Evolutionary conservation across 192 early-diverging fungal species (phyloP), one percentile per base, ranked within the genome.

Genomic region (Coemansia sp.): DNA sequence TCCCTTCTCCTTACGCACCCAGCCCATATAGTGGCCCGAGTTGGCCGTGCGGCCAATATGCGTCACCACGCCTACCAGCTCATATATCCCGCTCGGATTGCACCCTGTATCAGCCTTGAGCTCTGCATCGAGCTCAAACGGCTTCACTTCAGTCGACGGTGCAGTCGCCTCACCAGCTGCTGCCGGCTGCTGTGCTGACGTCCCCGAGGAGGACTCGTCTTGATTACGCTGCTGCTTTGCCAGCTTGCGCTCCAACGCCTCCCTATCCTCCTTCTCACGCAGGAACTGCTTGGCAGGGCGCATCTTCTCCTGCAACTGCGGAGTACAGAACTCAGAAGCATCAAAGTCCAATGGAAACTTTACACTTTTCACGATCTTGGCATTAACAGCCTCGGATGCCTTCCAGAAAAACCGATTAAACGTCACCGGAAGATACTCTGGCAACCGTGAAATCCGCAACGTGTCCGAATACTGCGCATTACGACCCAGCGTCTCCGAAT

Each of bases 341-440:
- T 99, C 96, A 33, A 96, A 79, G 22, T 95, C 93, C 33, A 95
- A 83, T 15, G 97, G 96, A 68, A 94, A 98, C 70, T 93, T 91
- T 45, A 99, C 96, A 69, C 88, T 90, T 65, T 94, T 93, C 58
- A 97, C 72, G 74, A 99, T 98, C 74, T 99, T 99, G 13, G 94
- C 91, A 48, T 88, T 87, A 9, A 91, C 82, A 30, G 83, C 76
- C 59, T 91, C 90, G 8, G 84, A 70, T 0, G 87, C 70, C 63
- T 95, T 96, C 96, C 96, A 99, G 82, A 91, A 95, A 75, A 98
- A 97, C 17, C 97, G 87, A 34, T 95, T 89, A 75, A 95, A 99
- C 59, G 93, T 82, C 20, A 97, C 82, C 0, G 94, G 87, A 52
- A 99, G 69, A 70, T 99, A 99, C 15, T 81, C 68, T 0, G 97